Evolutionary conservation across 2,329 filamentous ascomycete genomes (phyloP), one percentile per base, ranked within the genome.

Genomic region (Huntiella abstrusa): DNA sequence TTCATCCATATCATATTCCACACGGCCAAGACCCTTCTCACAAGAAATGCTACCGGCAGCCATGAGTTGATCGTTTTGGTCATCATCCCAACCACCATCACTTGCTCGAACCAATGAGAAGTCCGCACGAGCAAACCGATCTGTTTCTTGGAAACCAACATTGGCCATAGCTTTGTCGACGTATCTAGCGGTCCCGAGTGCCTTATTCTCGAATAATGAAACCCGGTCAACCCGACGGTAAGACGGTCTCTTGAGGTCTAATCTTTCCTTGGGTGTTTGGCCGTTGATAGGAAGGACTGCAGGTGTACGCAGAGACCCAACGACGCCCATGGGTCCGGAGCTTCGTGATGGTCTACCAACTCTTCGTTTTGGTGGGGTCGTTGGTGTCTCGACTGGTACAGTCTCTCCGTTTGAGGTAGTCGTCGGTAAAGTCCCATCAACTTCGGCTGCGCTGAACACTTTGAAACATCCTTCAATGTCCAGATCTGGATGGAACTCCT

Each of bases 1-100:
- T 62, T 98, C 91, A 57, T 98, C 91, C 91, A 98, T 98, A 60
- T 98, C 91, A 59, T 98, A 98, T 59, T 98, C 91, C 15, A 98
- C 91, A 48, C 84, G 78, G 10, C 85, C 84, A 35, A 92, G 71
- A 33, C 59, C 57, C 13, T 66, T 55, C 42, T 58, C 57, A 19
- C 57, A 54, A 40, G 51, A 46, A 10, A 55, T 53, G n/a, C 37
- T 10, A 2, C 62, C 61, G 4, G 63, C 61, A 11, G 51, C 46
- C n/a, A 46, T 16, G 10, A 48, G 33, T 15, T 47, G 45, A 13
- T 50, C 45, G 37, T 44, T 35, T 11, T 44, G 41, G 11, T 79
- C 75, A 41, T 79, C 75, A 42, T 79, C 75, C 32, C 70, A 60
- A 46, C 71, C 73, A 22, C 63, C 62, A 53, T 80, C 75, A 19